phyloP scores from a whole-genome alignment of 1,139 yeast genomes.

The Geotrichum siamense region DNA sequence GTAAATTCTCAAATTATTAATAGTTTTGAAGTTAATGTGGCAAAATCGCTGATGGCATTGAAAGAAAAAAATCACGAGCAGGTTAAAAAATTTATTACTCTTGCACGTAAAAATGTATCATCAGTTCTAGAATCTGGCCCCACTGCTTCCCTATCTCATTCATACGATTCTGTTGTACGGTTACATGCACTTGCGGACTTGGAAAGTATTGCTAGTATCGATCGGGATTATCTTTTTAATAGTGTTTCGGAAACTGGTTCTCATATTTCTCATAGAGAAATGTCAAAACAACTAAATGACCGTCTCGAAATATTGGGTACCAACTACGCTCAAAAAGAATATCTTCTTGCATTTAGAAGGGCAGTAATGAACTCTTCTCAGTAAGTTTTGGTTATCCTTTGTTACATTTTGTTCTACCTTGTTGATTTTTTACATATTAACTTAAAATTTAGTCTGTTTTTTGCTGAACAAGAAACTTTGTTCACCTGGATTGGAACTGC shows the following conservation, averaged over 20 bases:
- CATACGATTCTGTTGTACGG: slow-evolving; percentile 49
- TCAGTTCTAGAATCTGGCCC: slow-evolving; percentile 52
- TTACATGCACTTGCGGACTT: slow-evolving; percentile 71
- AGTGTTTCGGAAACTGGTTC: slow-evolving; percentile 17
- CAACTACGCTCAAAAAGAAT: slow-evolving; percentile 35
- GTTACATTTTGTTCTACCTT: background rate
- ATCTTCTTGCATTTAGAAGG: slow-evolving; percentile 33
- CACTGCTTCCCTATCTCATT: slow-evolving; percentile 57
- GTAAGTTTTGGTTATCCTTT: slow-evolving; percentile 5
- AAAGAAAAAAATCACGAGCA: slow-evolving; percentile 31
- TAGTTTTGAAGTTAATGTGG: slow-evolving; percentile 57
- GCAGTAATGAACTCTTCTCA: slow-evolving; percentile 41
- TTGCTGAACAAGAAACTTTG: slow-evolving; percentile 40
- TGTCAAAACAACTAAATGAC: slow-evolving; percentile 24
- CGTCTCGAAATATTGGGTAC: slow-evolving; percentile 33
- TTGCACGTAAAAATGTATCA: slow-evolving; percentile 53
- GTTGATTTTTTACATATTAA: background rate
- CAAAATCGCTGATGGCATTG: slow-evolving; percentile 49
- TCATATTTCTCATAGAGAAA: slow-evolving; percentile 23
- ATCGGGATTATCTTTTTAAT: slow-evolving; percentile 20
- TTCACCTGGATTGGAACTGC: slow-evolving; percentile 57
- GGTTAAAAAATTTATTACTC: slow-evolving; percentile 40
- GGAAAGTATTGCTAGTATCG: slow-evolving; percentile 30
- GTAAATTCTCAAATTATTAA: slow-evolving; percentile 28
- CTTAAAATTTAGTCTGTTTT: slow-evolving; percentile 34